Evolutionary conservation across 2,329 filamentous ascomycete species (phyloP), one percentile per base, ranked within the genome.

Genomic region (Rhinocladiella similis): DNA sequence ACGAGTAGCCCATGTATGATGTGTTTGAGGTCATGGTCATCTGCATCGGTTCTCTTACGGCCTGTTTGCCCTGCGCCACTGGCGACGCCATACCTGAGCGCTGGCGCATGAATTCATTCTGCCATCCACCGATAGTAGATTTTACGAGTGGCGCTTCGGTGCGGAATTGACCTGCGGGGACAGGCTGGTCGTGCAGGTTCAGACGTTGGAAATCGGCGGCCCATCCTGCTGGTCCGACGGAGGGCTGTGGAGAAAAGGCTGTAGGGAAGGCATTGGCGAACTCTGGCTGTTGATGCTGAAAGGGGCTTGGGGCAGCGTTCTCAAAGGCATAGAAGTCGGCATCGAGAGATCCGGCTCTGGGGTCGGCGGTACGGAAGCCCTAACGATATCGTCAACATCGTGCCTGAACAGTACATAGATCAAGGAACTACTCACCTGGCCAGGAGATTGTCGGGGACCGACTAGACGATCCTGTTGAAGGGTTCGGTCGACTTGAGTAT

Each of bases 281-380:
- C 9, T 62, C 59, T 27, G 61, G 59, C 29, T 67, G 65, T 47
- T 72, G 66, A 29, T 69, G 68, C 12, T 68, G 68, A 38, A 70
- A 59, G 1, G 61, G 57, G 48, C 59, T 54, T 9, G 59, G 64
- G 22, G 70, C 69, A 18, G 80, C 80, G 39, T 78, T 77, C 70
- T 88, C 85, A 63, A 90, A 90, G 45, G 85, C 83, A 62, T 87
- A 81, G 66, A 90, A 89, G 64, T 90, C 87, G 35, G 79, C 76
- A 65, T 90, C 86, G 54, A 88, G 68, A 3, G 78, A 70, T 47
- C 81, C 80, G 59, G 78, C 76, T 66, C 78, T 79, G 25, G 77
- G 75, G 59, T 80, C 78, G 54, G 76, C 75, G 13, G 85, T 85
- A 63, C 87, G 78, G 65, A 90, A 89, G 36, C 80, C 80, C 83